Evolutionary conservation across 2,329 filamentous ascomycete genomes (phyloP).

Genomic region (Alternaria longipes): DNA sequence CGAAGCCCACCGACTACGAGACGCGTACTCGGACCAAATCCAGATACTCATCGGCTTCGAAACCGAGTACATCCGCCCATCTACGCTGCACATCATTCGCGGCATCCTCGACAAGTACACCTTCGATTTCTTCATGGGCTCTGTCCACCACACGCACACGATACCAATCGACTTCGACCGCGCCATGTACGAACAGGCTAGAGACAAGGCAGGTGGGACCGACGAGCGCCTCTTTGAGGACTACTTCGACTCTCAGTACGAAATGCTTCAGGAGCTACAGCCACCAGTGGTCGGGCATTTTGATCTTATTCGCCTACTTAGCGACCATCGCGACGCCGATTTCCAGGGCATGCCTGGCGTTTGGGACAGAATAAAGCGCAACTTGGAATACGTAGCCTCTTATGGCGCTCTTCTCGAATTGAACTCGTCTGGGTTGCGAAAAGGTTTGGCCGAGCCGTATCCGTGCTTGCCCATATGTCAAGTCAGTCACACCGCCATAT

Average conservation of each 20-base stretch:
- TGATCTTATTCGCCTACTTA: slow-evolving; percentile 86
- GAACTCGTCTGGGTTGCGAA: slow-evolving; percentile 86
- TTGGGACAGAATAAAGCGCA: slow-evolving; percentile 78
- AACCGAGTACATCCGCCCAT: slow-evolving; percentile 85
- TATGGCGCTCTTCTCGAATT: slow-evolving; percentile 89
- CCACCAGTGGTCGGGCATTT: slow-evolving; percentile 92
- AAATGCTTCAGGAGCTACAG: slow-evolving; percentile 76
- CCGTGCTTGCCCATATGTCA: slow-evolving; percentile 80
- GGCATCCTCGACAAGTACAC: slow-evolving; percentile 66
- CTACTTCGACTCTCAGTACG: slow-evolving; percentile 88
- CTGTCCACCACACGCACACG: slow-evolving; percentile 86
- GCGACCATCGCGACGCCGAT: slow-evolving; percentile 71
- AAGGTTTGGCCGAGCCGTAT: slow-evolving; percentile 91
- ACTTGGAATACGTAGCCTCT: slow-evolving; percentile 72
- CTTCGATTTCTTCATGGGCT: slow-evolving; percentile 92
- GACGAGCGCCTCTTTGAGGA: slow-evolving; percentile 74
- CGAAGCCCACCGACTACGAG: slow-evolving; percentile 78
- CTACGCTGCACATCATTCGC: slow-evolving; percentile 68
- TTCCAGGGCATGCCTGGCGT: slow-evolving; percentile 68
- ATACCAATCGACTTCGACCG: slow-evolving; percentile 89
- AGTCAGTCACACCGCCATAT: slow-evolving; percentile 60
- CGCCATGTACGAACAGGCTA: slow-evolving; percentile 71
- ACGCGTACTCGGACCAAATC: slow-evolving; percentile 75
- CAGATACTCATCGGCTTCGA: slow-evolving; percentile 90
- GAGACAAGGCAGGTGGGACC: slow-evolving; percentile 63